Evolutionary conservation across 768 basidiomycete species (phyloP).

Genomic region (Rhizopogon roseolus): DNA sequence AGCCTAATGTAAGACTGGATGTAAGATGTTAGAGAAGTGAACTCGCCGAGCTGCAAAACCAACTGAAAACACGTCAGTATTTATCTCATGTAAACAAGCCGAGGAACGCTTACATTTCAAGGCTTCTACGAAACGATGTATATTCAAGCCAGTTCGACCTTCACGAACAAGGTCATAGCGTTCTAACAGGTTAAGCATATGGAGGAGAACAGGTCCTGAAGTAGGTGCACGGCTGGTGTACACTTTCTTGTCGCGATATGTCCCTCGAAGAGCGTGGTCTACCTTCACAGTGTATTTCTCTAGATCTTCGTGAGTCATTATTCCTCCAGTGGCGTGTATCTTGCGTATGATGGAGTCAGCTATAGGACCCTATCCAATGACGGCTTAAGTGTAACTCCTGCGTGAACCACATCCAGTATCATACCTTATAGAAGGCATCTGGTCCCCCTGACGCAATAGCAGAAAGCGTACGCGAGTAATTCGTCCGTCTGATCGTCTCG

Average conservation of each 20-base stretch:
- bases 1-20: constrained; percentile 11
- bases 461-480: constrained; percentile 73
- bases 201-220: constrained; percentile 84
- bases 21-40: background rate
- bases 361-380: constrained; percentile 58
- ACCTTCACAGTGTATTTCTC: constrained; percentile 65
- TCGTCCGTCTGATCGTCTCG: constrained; percentile 64
- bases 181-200: constrained; percentile 90
- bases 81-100: constrained; percentile 9
- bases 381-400: constrained; percentile 10
- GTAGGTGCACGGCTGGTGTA: constrained; percentile 86
- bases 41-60: constrained; percentile 60
- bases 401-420: constrained; percentile 11
- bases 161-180: constrained; percentile 50
- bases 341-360: constrained; percentile 76
- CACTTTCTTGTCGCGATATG: constrained; percentile 71
- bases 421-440: constrained; percentile 76
- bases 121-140: constrained; percentile 79
- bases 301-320: constrained; percentile 74
- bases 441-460: constrained; percentile 73
- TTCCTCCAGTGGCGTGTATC: constrained; percentile 68
- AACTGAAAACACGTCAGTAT: constrained; percentile 29
- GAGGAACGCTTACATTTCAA: constrained; percentile 61
- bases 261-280: constrained; percentile 69
- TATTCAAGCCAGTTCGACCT: constrained; percentile 56